These are phyloP conservation scores for Acanthamoeba sp. DNA, from an alignment of 208 protist species.

Conservation along the genomic window DNA sequence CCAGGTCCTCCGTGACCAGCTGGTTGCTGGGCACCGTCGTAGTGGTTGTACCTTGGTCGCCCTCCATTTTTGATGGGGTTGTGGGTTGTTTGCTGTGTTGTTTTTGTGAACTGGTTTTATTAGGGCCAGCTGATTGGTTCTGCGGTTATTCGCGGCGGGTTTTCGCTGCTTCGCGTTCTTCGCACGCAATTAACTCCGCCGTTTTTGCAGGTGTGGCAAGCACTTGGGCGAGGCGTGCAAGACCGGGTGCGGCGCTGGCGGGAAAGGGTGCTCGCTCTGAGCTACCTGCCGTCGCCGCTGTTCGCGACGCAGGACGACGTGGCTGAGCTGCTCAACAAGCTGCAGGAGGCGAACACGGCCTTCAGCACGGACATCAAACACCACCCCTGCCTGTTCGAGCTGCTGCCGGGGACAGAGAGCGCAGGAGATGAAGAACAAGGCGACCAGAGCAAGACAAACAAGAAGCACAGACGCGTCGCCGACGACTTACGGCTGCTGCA, in stretches of 20 bases:
- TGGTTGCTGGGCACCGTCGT: not conserved
- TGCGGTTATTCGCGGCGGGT: not conserved
- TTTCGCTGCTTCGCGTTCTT: not conserved
- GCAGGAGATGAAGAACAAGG: not conserved
- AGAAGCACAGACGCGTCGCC: not conserved
- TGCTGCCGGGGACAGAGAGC: not conserved
- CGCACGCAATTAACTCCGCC: not conserved
- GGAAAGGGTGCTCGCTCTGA: not conserved
- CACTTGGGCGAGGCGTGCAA: not conserved
- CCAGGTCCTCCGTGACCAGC: not conserved
- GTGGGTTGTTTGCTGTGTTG: not conserved
- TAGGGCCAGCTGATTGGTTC: not conserved
- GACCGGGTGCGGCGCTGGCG: not conserved
- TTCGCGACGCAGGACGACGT: constrained; percentile 40
- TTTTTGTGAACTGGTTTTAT: not conserved
- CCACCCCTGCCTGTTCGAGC: not conserved
- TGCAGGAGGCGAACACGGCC: not conserved
- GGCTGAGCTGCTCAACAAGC: not conserved
- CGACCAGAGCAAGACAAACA: not conserved
- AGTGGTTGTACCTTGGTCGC: not conserved
- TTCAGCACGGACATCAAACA: constrained; percentile 23
- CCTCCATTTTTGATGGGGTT: not conserved
- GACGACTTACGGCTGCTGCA: not conserved
- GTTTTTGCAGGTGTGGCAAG: constrained; percentile 23
- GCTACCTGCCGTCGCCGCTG: not conserved